phyloP scores from a whole-genome alignment of 257 asterid genomes.

The Scutellaria baicalensis region DNA sequence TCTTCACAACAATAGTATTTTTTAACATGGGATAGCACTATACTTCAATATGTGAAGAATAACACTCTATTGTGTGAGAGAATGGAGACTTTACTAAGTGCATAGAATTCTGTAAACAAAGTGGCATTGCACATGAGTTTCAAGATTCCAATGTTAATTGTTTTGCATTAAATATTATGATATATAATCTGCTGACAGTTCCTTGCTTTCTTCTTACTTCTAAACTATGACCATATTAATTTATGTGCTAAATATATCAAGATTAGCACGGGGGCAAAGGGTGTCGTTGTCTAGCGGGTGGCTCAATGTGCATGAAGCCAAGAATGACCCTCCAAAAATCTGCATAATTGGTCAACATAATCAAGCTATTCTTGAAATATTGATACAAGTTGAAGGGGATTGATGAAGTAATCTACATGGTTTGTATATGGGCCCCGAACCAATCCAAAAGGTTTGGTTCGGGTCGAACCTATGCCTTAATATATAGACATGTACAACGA shows the following conservation, averaged over 20 bases:
- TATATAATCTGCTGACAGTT: slow-evolving; percentile 14
- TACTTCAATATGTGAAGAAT: background rate
- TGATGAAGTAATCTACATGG: background rate
- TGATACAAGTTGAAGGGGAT: background rate
- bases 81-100: slow-evolving; percentile 4
- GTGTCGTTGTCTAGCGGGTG: slow-evolving; percentile 38
- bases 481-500: no score
- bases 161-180: slow-evolving; percentile 19
- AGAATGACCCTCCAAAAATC: slow-evolving; percentile 24
- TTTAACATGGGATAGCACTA: background rate
- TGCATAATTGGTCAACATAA: slow-evolving; percentile 26
- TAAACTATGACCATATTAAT: slow-evolving; percentile 10
- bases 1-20: background rate
- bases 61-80: slow-evolving; percentile 9
- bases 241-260: slow-evolving; percentile 8
- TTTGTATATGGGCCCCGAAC: background rate
- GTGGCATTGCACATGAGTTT: slow-evolving; percentile 37
- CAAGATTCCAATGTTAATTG: slow-evolving; percentile 22
- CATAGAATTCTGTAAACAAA: slow-evolving; percentile 18
- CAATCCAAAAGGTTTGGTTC: no score
- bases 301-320: slow-evolving; percentile 55
- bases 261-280: slow-evolving; percentile 25
- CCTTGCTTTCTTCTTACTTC: slow-evolving; percentile 18
- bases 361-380: slow-evolving; percentile 5
- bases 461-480: no score